Base-by-base conservation (phyloP, 2,329 filamentous ascomycete species). In the Microsporum ferrugineum region DNA sequence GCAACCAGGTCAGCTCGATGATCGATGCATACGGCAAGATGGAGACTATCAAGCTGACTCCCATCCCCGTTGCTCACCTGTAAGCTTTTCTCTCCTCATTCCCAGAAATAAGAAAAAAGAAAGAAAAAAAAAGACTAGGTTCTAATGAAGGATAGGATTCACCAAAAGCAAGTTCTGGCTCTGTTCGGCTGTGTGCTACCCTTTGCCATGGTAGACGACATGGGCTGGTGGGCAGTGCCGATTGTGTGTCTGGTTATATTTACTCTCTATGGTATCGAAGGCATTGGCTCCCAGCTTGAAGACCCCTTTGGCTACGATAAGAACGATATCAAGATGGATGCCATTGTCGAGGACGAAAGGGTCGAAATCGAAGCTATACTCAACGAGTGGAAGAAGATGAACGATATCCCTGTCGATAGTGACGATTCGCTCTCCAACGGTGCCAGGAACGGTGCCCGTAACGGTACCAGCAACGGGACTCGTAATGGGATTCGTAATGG, bases 261-360 rank as follows among this genome's bases (percentile, higher is more conserved):
- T 66, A 86, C 84, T 0, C 73, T 86, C 1, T 86, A 87, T 63
- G 83, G 82, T 0, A 84, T 84, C 31, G 82, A 84, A 63, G 83
- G 82, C 1, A 86, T 86, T 60, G 84, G 82, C 8, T 79, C 78
- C 2, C 83, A 85, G 69, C 73, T 86, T 0, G 84, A 87, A 68
- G 84, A 87, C 68, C 84, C 84, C 0, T 86, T 87, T 68, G 84
- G 84, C 1, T 84, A 84, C 61, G 84, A 85, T 65, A 78, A 80
- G 67, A 85, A 85, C 61, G 84, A 86, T 68, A 86, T 87, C 71
- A 85, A 85, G 68, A 84, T 86, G 79, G 84, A 86, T 69, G 82
- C 82, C 2, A 81, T 86, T 57, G 80, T 83, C 2, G 82, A 84
- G 65, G 84, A 87, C 68, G 75, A 82, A 49, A 73, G 81, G 62